These are phyloP conservation scores for Immersiporthe knoxdaviesiana DNA, from an alignment of 2,329 filamentous ascomycete genomes.

Conservation along the genomic window DNA sequence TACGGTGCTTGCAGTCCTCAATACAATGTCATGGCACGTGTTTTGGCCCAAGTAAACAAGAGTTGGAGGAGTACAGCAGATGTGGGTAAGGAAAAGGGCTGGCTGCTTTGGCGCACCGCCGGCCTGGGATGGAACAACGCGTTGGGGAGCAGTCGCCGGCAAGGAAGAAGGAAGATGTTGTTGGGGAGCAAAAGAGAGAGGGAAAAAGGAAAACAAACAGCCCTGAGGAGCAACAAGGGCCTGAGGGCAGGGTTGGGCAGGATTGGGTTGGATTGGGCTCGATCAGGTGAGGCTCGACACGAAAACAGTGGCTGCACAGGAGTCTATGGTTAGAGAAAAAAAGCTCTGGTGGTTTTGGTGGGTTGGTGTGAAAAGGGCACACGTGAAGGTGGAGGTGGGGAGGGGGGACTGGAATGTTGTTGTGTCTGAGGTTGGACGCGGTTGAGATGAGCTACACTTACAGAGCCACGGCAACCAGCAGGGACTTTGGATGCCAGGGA, in stretches of 20 bases:
- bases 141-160: not conserved
- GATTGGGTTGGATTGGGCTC: not conserved
- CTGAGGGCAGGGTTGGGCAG: not conserved
- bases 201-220: too few relatives aligned
- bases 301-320: not conserved
- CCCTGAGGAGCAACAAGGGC: not conserved
- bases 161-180: not conserved
- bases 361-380: not conserved
- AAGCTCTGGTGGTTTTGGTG: not conserved
- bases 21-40: constrained; percentile 18
- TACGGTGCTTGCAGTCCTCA: constrained; percentile 11
- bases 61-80: not conserved
- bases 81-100: not conserved
- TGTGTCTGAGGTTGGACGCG: constrained; percentile 11
- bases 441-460: not conserved
- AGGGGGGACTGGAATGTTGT: constrained; percentile 1
- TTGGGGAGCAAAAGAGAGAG: not conserved
- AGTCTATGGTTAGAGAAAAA: not conserved
- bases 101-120: not conserved
- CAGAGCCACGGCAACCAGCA: constrained; percentile 4
- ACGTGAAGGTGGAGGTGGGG: not conserved
- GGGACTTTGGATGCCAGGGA: constrained; percentile 9
- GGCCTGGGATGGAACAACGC: not conserved
- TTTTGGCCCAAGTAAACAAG: not conserved
- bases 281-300: not conserved